Conservation (phyloP, 2,329 filamentous ascomycete genomes). For the Colletotrichum tabaci region DNA sequence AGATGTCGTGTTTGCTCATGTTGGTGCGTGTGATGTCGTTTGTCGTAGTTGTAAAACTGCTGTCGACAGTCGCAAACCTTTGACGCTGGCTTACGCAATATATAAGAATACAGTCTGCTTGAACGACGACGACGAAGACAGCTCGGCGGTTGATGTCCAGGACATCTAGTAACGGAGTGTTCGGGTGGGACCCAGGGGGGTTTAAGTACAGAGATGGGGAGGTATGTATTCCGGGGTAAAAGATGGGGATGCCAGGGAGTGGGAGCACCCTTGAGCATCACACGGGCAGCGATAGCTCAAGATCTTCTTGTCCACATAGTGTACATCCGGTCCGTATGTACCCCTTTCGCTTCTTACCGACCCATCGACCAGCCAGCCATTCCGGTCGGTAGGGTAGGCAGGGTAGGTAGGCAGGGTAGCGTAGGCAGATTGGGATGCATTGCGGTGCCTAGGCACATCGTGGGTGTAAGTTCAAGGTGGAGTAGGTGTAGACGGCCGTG, state of each 20-base stretch:
- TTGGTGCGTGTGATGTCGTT: slow-evolving; percentile 22
- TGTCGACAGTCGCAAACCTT: slow-evolving; percentile 1
- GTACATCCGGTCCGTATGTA: slow-evolving; percentile 29
- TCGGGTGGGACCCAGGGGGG: slow-evolving; percentile 31
- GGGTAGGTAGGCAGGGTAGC: slow-evolving; percentile 34
- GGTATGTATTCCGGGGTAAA: slow-evolving; percentile 38
- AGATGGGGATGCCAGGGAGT: slow-evolving; percentile 31
- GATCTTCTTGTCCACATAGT: slow-evolving; percentile 35
- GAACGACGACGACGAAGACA: slow-evolving; percentile 25
- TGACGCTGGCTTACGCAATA: not conserved
- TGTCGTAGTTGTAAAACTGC: not conserved
- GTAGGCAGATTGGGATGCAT: slow-evolving; percentile 17
- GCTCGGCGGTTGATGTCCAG: not conserved
- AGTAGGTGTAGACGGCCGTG: not conserved
- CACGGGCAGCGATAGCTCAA: slow-evolving; percentile 34
- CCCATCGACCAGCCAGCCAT: slow-evolving; percentile 26
- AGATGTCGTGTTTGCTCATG: slow-evolving; percentile 57
- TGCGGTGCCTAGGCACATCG: slow-evolving; percentile 19
- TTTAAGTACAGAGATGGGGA: slow-evolving; percentile 41
- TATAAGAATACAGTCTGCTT: slow-evolving; percentile 10
- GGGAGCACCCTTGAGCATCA: slow-evolving; percentile 29
- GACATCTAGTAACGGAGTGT: not conserved
- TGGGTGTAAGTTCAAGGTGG: slow-evolving; percentile 20
- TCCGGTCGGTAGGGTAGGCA: slow-evolving; percentile 29
- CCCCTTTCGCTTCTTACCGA: slow-evolving; percentile 23